These are phyloP conservation scores for Calocybe indica DNA, from an alignment of 768 basidiomycete species.

Conservation along the genomic window DNA sequence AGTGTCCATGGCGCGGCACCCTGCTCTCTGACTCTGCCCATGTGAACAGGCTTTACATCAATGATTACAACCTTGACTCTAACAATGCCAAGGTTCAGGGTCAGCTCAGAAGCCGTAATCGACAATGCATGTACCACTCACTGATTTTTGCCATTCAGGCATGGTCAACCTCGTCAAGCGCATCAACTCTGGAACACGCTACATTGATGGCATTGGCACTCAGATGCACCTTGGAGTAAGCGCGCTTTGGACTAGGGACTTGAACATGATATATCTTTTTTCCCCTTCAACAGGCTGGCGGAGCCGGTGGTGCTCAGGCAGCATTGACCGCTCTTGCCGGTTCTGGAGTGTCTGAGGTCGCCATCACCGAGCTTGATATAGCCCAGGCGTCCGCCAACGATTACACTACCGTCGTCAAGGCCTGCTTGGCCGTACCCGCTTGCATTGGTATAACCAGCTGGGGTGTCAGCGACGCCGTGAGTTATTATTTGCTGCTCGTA, in stretches of 20 bases:
- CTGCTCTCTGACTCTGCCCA: not conserved
- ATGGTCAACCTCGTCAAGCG: slow-evolving; percentile 32
- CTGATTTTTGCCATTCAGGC: no score
- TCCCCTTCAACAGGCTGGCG: slow-evolving; percentile 23
- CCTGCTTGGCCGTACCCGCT: slow-evolving; percentile 35
- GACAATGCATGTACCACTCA: no score
- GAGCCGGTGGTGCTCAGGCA: slow-evolving; percentile 33
- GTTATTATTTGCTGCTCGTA: slow-evolving; percentile 6
- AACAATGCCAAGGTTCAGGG: slow-evolving; percentile 40
- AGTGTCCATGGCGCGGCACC: slow-evolving; percentile 6
- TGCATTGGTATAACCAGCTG: slow-evolving; percentile 45
- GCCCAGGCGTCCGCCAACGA: slow-evolving; percentile 30
- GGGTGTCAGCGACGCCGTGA: slow-evolving; percentile 42
- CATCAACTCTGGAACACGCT: slow-evolving; percentile 27
- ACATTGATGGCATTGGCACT: slow-evolving; percentile 47
- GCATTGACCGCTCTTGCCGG: slow-evolving; percentile 38
- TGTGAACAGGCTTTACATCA: slow-evolving; percentile 26
- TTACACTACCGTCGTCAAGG: slow-evolving; percentile 38
- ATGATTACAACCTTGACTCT: slow-evolving; percentile 45
- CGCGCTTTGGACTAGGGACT: not conserved
- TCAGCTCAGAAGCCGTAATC: not conserved
- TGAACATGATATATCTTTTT: not conserved
- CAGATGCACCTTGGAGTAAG: slow-evolving; percentile 37
- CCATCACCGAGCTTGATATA: slow-evolving; percentile 46
- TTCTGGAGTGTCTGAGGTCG: slow-evolving; percentile 35